Base-by-base conservation (phyloP, 2,329 filamentous ascomycete species). In the Botrytis porri region DNA sequence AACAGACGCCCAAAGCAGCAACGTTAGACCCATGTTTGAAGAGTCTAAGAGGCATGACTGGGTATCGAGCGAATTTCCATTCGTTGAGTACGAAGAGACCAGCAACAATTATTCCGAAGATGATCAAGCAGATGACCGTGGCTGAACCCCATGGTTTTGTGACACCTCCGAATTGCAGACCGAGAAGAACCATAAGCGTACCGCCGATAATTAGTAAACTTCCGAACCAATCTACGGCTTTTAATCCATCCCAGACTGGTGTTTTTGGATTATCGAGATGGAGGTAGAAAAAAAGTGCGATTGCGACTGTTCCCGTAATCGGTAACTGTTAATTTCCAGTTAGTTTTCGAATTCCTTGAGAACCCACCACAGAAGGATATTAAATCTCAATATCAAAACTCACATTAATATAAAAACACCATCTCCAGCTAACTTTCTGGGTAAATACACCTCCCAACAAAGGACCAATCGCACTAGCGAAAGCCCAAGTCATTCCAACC, bases 141-240 rank as follows among this genome's bases (percentile, higher is more conserved):
- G 77, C 75, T 18, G 80, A 81, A 35, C 65, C 57, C 80, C 80
- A 94, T 1, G 94, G 91, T 75, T 88, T 89, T 35, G 86, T 85
- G 69, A 94, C 88, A 66, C 93, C 94, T 71, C 94, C 95, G 75
- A 95, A 93, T 79, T 97, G 92, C 18, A 97, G 88, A 0, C 94
- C 95, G 60, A 97, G 89, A 6, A 97, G 88, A 76, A 97, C 86
- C 93, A 97, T 95, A 32, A 97, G 85, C 0, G 93, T 95, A 32
- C 91, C 93, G 60, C 92, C 92, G 25, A 88, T 84, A 25, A 91
- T 86, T 3, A 87, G 83, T 18, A 91, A 71, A 1, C 87, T 89
- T 1, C 92, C 92, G 9, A 83, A 74, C 87, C 87, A 89, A 78
- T 89, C 87, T 35, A 89, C 84, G 0, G 88, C 88, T 74, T 87